Percentiles rank a stretch among this genome's conserved stretches.
These are phyloP conservation scores for Rhodotorula sp. DNA, from an alignment of 1,284 basidiomycete species.

Conservation along the genomic window DNA sequence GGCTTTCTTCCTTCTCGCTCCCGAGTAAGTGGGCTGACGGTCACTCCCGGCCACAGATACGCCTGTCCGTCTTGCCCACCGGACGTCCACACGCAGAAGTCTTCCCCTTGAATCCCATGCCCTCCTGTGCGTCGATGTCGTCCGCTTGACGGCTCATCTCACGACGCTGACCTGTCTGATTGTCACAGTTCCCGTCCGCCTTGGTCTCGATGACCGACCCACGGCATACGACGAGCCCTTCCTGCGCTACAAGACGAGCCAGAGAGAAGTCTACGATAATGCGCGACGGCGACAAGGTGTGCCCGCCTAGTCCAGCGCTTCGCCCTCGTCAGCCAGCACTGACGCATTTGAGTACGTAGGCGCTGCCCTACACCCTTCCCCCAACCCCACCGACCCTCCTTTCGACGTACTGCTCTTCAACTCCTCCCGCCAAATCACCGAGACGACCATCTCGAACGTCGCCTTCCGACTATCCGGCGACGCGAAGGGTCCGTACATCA, in stretches of 20 bases:
- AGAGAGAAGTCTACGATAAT: constrained; percentile 23
- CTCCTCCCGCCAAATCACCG: constrained; percentile 16
- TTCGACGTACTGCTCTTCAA: constrained; percentile 36
- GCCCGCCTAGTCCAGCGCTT: background rate
- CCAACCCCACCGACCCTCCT: background rate
- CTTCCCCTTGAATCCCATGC: constrained; percentile 17
- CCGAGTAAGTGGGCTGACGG: background rate
- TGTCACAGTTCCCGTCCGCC: constrained; percentile 15
- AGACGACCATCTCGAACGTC: constrained; percentile 37
- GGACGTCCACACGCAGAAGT: background rate
- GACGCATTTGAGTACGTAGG: background rate
- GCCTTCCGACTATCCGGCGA: constrained; percentile 9
- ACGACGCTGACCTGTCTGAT: background rate
- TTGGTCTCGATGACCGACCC: constrained; percentile 24
- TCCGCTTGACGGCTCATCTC: background rate
- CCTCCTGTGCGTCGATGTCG: constrained; percentile 12
- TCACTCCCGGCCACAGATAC: background rate
- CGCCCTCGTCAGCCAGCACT: too few species aligned
- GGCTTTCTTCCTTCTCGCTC: background rate
- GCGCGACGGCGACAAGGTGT: constrained; percentile 19
- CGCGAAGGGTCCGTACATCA: background rate
- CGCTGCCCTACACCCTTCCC: constrained; percentile 4
- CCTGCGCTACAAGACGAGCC: constrained; percentile 23
- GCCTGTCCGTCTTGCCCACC: constrained; percentile 2
- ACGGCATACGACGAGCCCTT: constrained; percentile 26